These are phyloP conservation scores for Mollisiaceae sp. DNA, from an alignment of 2,329 filamentous ascomycete genomes.

Conservation along the genomic window DNA sequence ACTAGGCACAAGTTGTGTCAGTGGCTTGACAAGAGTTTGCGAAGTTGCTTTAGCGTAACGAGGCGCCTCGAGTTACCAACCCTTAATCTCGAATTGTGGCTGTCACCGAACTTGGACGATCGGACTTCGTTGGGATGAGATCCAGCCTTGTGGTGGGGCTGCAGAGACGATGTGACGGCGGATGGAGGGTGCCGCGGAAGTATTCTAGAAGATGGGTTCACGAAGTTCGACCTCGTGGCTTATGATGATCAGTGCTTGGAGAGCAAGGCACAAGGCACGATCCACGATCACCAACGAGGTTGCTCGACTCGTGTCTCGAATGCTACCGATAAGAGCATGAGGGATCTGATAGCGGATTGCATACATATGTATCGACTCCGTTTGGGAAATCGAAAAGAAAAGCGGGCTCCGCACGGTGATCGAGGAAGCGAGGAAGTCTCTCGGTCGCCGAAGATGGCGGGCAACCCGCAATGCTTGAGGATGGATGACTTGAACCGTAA, in stretches of 20 bases:
- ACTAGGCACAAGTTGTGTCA: background rate
- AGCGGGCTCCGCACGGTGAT: background rate
- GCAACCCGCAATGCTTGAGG: background rate
- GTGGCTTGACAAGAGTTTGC: constrained; percentile 13
- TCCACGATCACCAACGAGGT: too few species aligned
- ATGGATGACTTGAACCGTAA: constrained; percentile 5
- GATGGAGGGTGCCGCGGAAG: constrained; percentile 2
- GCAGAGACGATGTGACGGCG: background rate
- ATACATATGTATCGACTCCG: background rate
- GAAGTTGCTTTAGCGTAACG: background rate
- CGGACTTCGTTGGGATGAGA: background rate
- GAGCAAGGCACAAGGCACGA: too few species aligned
- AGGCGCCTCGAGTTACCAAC: constrained; percentile 14
- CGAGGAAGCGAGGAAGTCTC: background rate
- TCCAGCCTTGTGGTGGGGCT: constrained; percentile 9
- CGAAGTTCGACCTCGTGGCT: constrained; percentile 9
- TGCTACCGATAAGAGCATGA: constrained; percentile 16
- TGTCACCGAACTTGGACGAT: constrained; percentile 8
- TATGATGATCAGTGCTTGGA: constrained; percentile 12
- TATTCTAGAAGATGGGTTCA: constrained; percentile 1
- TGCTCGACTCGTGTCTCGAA: background rate
- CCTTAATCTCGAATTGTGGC: background rate
- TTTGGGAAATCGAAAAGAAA: background rate
- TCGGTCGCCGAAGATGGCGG: background rate
- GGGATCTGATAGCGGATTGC: background rate